These are phyloP conservation scores for Planoprotostelium fungivorum DNA, from an alignment of 78 protist genomes.

Conservation along the genomic window DNA sequence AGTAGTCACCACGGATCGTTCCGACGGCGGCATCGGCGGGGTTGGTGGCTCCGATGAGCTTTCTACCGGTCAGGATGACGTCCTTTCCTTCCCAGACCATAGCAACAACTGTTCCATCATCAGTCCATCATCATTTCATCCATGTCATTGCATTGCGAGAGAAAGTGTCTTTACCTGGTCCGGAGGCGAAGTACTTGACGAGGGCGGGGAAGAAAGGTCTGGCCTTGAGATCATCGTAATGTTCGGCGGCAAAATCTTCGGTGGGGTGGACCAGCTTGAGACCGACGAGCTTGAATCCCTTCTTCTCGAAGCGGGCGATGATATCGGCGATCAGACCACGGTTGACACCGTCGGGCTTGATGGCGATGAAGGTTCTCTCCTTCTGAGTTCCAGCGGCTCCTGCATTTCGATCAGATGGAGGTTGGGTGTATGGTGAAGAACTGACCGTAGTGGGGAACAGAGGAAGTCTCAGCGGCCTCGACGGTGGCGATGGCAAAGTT, in stretches of 20 bases:
- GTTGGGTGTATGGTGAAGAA: neutral
- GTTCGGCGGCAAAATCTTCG: constrained; percentile 52
- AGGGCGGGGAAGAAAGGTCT: constrained; percentile 71
- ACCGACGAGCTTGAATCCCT: constrained; percentile 79
- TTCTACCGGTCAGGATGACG: constrained; percentile 58
- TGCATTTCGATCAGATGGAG: neutral
- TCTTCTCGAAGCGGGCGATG: constrained; percentile 81
- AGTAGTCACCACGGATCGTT: constrained; percentile 83
- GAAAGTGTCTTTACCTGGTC: constrained; percentile 35
- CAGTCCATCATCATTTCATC: constrained; percentile 7
- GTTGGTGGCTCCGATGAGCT: constrained; percentile 73
- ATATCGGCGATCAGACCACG: constrained; percentile 80
- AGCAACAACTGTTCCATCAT: constrained; percentile 60
- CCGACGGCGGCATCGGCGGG: constrained; percentile 63
- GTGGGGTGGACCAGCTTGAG: constrained; percentile 67
- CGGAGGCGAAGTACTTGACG: constrained; percentile 61
- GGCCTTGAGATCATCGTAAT: constrained; percentile 68
- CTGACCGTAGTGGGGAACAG: neutral
- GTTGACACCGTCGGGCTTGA: constrained; percentile 88
- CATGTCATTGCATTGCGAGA: constrained; percentile 4
- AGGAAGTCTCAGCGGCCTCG: neutral
- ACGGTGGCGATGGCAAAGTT: neutral
- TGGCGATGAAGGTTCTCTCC: constrained; percentile 81
- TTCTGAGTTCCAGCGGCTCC: constrained; percentile 4
- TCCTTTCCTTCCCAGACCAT: constrained; percentile 84